Evolutionary conservation across 805 yeast genomes (phyloP).

Genomic region (Candida suzukii): DNA sequence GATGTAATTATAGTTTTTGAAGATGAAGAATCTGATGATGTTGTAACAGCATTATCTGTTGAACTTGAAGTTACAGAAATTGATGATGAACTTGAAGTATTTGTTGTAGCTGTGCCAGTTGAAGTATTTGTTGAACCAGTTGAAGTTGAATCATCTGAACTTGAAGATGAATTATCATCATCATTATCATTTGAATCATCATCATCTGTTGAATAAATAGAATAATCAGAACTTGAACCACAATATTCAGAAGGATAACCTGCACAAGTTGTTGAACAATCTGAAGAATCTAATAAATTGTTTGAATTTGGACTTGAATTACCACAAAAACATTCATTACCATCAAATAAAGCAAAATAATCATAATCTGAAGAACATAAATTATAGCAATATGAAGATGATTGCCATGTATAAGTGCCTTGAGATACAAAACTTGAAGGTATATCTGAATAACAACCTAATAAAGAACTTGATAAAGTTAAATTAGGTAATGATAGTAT

Average conservation of each 20-base stretch:
- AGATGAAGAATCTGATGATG: slow-evolving; percentile 7
- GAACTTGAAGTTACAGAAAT: slow-evolving; percentile 1
- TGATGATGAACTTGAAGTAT: slow-evolving; percentile 6
- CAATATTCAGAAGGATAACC: slow-evolving; percentile 63
- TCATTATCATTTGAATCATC: too few species aligned
- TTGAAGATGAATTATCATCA: too few species aligned
- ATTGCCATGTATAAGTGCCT: slow-evolving; percentile 51
- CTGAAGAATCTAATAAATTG: slow-evolving; percentile 17
- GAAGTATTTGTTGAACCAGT: slow-evolving; percentile 18
- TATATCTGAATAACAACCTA: slow-evolving; percentile 35
- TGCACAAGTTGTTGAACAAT: slow-evolving; percentile 42
- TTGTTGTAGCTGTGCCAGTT: slow-evolving; percentile 7
- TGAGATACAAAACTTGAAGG: slow-evolving; percentile 27
- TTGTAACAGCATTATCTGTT: slow-evolving; percentile 3
- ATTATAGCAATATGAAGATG: slow-evolving; percentile 47
- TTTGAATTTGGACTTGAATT: slow-evolving; percentile 27
- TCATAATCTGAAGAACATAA: slow-evolving; percentile 37
- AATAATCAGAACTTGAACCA: slow-evolving; percentile 43
- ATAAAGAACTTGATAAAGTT: not conserved
- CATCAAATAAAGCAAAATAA: slow-evolving; percentile 45
- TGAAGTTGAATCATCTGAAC: slow-evolving; percentile 14
- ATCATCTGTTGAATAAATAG: slow-evolving; percentile 33
- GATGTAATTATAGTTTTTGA: slow-evolving; percentile 11
- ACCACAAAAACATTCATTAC: slow-evolving; percentile 65
- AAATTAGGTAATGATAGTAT: not conserved